Percentiles rank a stretch among this genome's conserved stretches.
Evolutionary conservation across 164 flowering plant species (phyloP).

Genomic region (Buxus sempervirens): DNA sequence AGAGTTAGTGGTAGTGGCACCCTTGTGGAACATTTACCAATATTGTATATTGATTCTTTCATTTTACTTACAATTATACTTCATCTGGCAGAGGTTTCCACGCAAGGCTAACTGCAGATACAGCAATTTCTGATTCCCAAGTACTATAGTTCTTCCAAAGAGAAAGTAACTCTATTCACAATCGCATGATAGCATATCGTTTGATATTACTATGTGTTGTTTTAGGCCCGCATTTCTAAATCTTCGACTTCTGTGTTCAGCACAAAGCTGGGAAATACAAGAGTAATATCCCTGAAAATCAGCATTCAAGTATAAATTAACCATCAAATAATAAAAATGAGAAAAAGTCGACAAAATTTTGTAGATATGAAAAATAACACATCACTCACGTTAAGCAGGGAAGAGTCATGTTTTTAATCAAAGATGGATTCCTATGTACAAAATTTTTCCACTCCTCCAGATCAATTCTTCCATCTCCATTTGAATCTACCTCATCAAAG

Average conservation of each 20-base stretch:
- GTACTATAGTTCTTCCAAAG: too few species aligned
- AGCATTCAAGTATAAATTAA: neutral
- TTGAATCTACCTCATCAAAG: constrained; percentile 54
- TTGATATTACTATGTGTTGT: neutral
- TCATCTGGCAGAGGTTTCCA: too few species aligned
- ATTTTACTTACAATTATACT: neutral
- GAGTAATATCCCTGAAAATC: constrained; percentile 50
- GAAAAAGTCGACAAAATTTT: neutral
- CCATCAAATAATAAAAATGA: neutral
- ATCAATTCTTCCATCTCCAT: constrained; percentile 75
- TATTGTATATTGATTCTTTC: neutral
- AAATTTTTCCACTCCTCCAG: constrained; percentile 68
- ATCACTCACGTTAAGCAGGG: constrained; percentile 54
- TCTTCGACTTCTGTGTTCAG: constrained; percentile 34
- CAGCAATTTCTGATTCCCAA: too few species aligned
- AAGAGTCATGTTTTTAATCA: constrained; percentile 75
- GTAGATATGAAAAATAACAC: too few species aligned
- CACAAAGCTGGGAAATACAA: constrained; percentile 58
- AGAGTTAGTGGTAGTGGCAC: neutral
- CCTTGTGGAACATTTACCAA: neutral
- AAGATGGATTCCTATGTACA: constrained; percentile 53
- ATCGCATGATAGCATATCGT: too few species aligned
- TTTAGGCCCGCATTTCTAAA: constrained; percentile 20
- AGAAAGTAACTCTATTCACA: too few species aligned
- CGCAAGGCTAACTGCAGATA: too few species aligned